A percentile compares a stretch with the other conserved stretches of the same genome.
phyloP scores from a whole-genome alignment of 148 eudicot genomes.

The Salicornia ramosissima region DNA sequence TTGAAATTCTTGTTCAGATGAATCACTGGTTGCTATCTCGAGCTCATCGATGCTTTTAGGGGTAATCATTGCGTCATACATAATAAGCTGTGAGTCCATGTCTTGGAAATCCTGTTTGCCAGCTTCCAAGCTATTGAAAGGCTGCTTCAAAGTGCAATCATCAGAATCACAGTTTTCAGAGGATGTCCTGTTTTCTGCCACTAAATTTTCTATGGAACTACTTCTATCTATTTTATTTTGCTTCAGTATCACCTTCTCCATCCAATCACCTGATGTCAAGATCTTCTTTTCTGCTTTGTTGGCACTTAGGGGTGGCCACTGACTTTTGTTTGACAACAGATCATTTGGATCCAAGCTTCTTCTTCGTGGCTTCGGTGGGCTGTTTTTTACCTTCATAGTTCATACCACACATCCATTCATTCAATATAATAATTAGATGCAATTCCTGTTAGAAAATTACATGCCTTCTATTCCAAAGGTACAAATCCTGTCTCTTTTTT shows the following conservation, averaged over 20 bases:
- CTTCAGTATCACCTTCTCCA: slow-evolving; percentile 36
- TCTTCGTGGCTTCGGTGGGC: slow-evolving; percentile 34
- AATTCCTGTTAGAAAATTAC: background rate
- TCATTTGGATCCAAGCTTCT: slow-evolving; percentile 63
- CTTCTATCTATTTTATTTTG: slow-evolving; percentile 32
- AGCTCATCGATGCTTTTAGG: slow-evolving; percentile 55
- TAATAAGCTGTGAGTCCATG: slow-evolving; percentile 27
- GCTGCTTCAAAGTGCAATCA: slow-evolving; percentile 21
- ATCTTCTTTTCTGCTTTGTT: slow-evolving; percentile 36
- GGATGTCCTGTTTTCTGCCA: slow-evolving; percentile 30
- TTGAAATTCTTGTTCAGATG: slow-evolving; percentile 60
- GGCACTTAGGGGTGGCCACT: slow-evolving; percentile 40
- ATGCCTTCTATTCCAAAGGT: background rate
- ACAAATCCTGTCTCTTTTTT: background rate
- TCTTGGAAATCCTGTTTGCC: slow-evolving; percentile 31
- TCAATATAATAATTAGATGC: background rate
- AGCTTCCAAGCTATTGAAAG: slow-evolving; percentile 15
- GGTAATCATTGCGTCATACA: slow-evolving; percentile 35
- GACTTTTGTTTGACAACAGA: slow-evolving; percentile 31
- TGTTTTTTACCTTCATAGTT: slow-evolving; percentile 33
- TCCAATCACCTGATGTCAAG: slow-evolving; percentile 40
- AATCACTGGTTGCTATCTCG: slow-evolving; percentile 62
- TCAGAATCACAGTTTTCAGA: slow-evolving; percentile 31
- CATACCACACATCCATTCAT: background rate
- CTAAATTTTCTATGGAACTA: slow-evolving; percentile 25